These are phyloP conservation scores for Saccharomycopsis crataegensis DNA, from an alignment of 1,139 yeast species.

Conservation along the genomic window DNA sequence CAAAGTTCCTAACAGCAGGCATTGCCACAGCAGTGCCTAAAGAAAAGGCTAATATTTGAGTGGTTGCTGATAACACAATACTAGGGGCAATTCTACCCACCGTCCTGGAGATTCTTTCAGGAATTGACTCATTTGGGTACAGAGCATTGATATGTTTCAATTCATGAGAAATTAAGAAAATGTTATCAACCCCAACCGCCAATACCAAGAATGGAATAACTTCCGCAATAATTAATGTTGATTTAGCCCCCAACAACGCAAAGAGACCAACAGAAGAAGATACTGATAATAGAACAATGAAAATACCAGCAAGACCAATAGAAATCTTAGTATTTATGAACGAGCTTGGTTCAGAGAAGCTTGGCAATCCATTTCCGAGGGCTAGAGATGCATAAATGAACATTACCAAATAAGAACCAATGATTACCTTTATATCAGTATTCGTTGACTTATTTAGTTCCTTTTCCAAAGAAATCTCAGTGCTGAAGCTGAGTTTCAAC, in stretches of 20 bases:
- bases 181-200: constrained; percentile 93
- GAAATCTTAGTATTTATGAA: constrained; percentile 61
- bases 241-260: constrained; percentile 65
- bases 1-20: constrained; percentile 96
- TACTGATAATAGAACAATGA: constrained; percentile 75
- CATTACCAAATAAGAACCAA: constrained; percentile 79
- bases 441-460: constrained; percentile 78
- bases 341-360: constrained; percentile 25
- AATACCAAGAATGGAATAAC: constrained; percentile 91
- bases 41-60: constrained; percentile 71
- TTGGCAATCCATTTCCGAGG: constrained; percentile 49
- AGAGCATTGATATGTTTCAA: constrained; percentile 46
- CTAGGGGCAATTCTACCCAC: constrained; percentile 81
- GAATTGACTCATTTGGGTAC: constrained; percentile 38
- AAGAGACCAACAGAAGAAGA: constrained; percentile 77
- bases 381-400: constrained; percentile 83
- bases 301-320: constrained; percentile 74
- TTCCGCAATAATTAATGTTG: constrained; percentile 90
- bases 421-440: constrained; percentile 66
- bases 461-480: constrained; percentile 76
- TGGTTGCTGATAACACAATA: constrained; percentile 64
- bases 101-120: constrained; percentile 53
- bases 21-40: constrained; percentile 76
- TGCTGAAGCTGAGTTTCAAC: constrained; percentile 61
- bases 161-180: constrained; percentile 79